Base-by-base conservation (phyloP, 1,284 basidiomycete genomes). In the Exsudoporus floridanus region DNA sequence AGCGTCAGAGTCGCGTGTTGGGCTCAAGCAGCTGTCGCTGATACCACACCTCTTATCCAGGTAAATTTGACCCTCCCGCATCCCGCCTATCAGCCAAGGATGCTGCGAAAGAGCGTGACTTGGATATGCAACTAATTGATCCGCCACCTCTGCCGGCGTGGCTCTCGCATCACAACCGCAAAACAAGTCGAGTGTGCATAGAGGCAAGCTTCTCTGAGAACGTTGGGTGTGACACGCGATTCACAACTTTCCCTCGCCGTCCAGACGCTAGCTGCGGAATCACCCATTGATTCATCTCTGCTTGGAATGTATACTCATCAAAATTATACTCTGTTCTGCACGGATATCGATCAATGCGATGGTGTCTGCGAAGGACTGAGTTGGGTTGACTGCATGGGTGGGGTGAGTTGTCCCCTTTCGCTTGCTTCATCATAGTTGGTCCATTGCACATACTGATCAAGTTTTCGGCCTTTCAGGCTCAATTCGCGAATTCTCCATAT, bases 301-400 rank as follows among this genome's bases (percentile, higher is more conserved):
- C 90, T 96, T 56, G 86, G 88, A 7, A 74, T 96, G 5, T 99
- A 98, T 69, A 78, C 96, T 4, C 94, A 98, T 59, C 94, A 98
- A 66, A 98, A 98, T 66, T 92, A 94, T 57, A 80, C 87, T 0
- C 84, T 86, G 48, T 99, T 93, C 67, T 93, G 89, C 63, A 73
- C 80, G 36, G 82, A 88, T 25, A 68, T 96, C 0, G 91, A 95
- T 5, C 77, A 98, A 55, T 87, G 86, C 55, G 80, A 81, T 3
- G 77, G 75, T 0, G 71, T 94, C 2, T 74, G 85, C 19, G 94
- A 98, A 30, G 84, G 83, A 66, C 72, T 98, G 49, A 95, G 93
- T 60, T 83, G 81, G 73, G 79, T 88, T 1, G 95, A 98, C 65
- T 77, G 83, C 0, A 86, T 86, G 67, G 81, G 83, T 5, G 85